Evolutionary conservation across 495 filamentous ascomycete species (phyloP), one percentile per base, ranked within the genome.

Genomic region (Xylaria curta): DNA sequence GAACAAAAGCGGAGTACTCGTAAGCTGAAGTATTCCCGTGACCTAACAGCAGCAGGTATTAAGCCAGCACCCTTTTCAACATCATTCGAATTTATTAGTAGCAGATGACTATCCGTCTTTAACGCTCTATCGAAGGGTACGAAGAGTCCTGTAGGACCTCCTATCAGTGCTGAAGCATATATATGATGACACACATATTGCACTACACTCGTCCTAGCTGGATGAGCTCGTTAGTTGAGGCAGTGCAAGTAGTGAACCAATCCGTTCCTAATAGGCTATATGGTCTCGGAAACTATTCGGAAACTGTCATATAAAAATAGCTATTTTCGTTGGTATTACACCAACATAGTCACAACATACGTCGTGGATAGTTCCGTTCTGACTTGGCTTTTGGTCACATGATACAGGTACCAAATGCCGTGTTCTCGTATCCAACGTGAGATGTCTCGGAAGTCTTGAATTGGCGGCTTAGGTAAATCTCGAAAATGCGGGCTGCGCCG

Each of bases 161-260:
- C 15, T 24, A 61, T 26, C 0, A 2, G 31, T 17, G 38, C 8
- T 40, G 44, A 28, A 33, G n/a, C 59, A 36, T 38, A 42, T 63
- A 63, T 60, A 38, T 21, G 31, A 24, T 44, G 38, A 63, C 60
- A 44, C 21, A 63, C 38, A 1, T 40, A 31, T 12, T 65, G 44
- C 40, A 66, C 26, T 24, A 53, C 49, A 8, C 38, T 26, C 36
- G 66, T 68, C 53, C 66, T 58, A 60, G 66, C 66, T 60, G 53
- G 26, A 21, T 1, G 24, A 33, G 36, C 8, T 10, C 13, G 26
- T 24, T 26, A 9, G 10, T 24, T 38, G 58, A 60, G 58, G 58
- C 58, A 40, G 58, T 60, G 58, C 58, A 60, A 9, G 31, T 38
- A 60, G 12, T 12, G 19, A 33, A 60, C 58, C 58, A 10, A 38